Evolutionary conservation across 1,284 basidiomycete species (phyloP).

Genomic region (Lentinus polychrous): DNA sequence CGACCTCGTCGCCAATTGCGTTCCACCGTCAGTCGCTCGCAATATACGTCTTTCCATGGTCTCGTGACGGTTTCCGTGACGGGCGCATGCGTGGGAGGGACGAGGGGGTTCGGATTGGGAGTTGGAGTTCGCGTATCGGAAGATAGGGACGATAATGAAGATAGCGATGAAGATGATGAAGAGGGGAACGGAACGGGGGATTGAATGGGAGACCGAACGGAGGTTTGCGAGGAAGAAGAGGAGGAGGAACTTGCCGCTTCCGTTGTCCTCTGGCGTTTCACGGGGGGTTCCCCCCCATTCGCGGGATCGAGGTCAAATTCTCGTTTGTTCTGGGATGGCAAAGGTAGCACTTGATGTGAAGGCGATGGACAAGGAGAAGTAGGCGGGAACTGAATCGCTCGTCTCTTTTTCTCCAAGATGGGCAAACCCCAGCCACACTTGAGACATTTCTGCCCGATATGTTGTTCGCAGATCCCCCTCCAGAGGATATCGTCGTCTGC

Average conservation of each 20-base stretch:
- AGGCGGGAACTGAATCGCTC: conserved; percentile 23
- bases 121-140: conserved; percentile 3
- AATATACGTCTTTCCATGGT: conserved; percentile 99
- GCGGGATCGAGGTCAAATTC: conserved; percentile 24
- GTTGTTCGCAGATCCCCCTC: conserved; percentile 97
- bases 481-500: conserved; percentile 97
- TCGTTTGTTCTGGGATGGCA: conserved; percentile 17
- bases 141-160: background rate
- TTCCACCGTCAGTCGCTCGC: conserved; percentile 91
- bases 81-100: conserved; percentile 17
- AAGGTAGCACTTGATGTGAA: conserved; percentile 19
- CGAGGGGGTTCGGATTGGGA: conserved; percentile 15
- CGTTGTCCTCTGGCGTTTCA: conserved; percentile 47
- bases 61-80: conserved; percentile 44
- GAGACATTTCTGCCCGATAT: conserved; percentile 95
- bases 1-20: conserved; percentile 96
- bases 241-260: too few relatives aligned
- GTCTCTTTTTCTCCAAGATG: conserved; percentile 72
- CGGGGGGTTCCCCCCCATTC: conserved; percentile 14
- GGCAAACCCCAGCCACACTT: conserved; percentile 99
- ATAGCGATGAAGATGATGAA: conserved; percentile 8
- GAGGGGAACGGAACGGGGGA: conserved; percentile 6
- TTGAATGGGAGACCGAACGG: conserved; percentile 4
- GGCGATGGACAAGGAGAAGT: conserved; percentile 27
- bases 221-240: background rate